Base-by-base conservation (phyloP, 805 yeast species). In the Starmerella scarabaei region DNA sequence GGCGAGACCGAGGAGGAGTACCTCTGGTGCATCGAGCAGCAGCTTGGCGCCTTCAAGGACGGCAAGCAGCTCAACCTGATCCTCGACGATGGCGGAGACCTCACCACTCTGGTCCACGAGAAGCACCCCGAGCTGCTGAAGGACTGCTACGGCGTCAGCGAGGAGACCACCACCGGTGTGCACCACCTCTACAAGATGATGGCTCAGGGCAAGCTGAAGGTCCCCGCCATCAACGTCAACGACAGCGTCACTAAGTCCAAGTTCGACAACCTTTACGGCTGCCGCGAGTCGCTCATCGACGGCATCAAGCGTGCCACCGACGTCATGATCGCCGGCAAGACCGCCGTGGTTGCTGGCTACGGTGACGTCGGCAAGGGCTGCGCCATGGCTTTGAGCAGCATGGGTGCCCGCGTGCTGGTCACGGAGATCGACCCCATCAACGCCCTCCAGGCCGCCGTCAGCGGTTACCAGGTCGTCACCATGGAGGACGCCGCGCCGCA, bases 321-420 rank as follows among this genome's bases (percentile, higher is more conserved):
- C 62, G 97, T 88, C 58, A 91, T 88, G 97, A 80, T 88, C 62
- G 97, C 96, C 55, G 98, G 98, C 72, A 88, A 88, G 74, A 91
- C 83, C 62, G 94, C 97, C 48, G 93, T 88, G 58, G 97, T 88
- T 58, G 96, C 95, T 49, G 98, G 98, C 70, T 88, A 78, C 73
- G 98, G 98, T 77, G 98, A 88, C 65, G 98, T 88, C 62, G 98
- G 98, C 73, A 88, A 88, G 73, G 98, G 98, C 67, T 88, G 98
- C 77, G 96, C 95, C 65, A 80, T 85, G 83, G 94, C 98, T 53
- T 77, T 91, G 60, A 80, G 83, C 71, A 86, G 93, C 63, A 86
- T 88, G 96, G 98, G 98, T 73, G 95, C 98, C 54, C 82, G 95
- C 68, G 98, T 88, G 57, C 75, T 91, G 53, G 85, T 88, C 60